These are phyloP conservation scores for Avena eriantha DNA, from an alignment of 176 grass and related monocot genomes.

Conservation along the genomic window DNA sequence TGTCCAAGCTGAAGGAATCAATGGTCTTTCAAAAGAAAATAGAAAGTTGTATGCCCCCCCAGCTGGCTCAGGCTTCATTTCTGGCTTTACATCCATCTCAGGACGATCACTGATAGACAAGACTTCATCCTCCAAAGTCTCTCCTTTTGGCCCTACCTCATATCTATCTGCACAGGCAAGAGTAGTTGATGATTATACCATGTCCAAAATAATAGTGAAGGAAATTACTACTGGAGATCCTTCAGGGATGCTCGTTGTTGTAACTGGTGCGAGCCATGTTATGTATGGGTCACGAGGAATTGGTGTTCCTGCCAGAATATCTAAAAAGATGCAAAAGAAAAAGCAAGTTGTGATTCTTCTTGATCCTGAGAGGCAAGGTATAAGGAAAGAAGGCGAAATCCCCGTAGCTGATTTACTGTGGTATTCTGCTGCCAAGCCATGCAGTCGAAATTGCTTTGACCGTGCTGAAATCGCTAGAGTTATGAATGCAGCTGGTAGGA, in stretches of 20 bases:
- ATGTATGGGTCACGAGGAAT: constrained; percentile 89
- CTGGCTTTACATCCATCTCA: constrained; percentile 91
- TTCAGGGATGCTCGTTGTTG: constrained; percentile 87
- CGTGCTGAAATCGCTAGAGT: constrained; percentile 96
- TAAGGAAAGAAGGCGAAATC: constrained; percentile 95
- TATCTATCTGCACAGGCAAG: constrained; percentile 96
- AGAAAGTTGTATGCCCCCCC: constrained; percentile 87
- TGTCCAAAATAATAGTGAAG: constrained; percentile 89
- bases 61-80: constrained; percentile 94
- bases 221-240: constrained; percentile 68
- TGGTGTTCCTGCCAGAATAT: constrained; percentile 91
- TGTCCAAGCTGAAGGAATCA: constrained; percentile 93
- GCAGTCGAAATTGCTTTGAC: constrained; percentile 98
- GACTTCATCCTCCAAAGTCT: constrained; percentile 63
- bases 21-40: constrained; percentile 77
- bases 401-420: constrained; percentile 92
- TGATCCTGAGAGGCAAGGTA: constrained; percentile 96
- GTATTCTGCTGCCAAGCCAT: constrained; percentile 96
- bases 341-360: constrained; percentile 92
- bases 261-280: constrained; percentile 91
- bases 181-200: constrained; percentile 96
- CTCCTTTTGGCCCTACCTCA: constrained; percentile 78
- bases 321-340: constrained; percentile 96
- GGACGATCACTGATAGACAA: constrained; percentile 86
- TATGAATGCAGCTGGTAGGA: constrained; percentile 95